Conservation (phyloP, 257 asterid species). For the Ilex asprella region DNA sequence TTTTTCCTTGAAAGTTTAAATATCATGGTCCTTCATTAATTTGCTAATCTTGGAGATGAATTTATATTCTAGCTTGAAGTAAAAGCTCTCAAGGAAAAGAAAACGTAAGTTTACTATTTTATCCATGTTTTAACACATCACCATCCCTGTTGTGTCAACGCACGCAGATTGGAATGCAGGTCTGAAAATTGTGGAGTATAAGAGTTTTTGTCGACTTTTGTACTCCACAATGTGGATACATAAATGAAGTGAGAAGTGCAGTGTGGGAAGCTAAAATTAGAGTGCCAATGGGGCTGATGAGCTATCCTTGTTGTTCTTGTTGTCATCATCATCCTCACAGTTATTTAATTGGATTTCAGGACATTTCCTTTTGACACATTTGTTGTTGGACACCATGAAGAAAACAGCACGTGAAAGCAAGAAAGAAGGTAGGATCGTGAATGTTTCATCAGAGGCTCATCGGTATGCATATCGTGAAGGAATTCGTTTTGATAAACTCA, state of each 20-base stretch:
- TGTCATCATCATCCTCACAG: neutral
- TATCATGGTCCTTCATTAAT: too few species aligned
- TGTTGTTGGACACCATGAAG: constrained; percentile 76
- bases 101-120: neutral
- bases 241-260: too few species aligned
- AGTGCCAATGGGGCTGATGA: neutral
- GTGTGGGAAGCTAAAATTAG: too few species aligned
- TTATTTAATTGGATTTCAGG: constrained; percentile 38
- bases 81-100: too few species aligned
- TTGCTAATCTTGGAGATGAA: too few species aligned
- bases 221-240: neutral
- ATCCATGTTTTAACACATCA: too few species aligned
- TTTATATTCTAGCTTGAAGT: too few species aligned
- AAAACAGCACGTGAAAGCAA: constrained; percentile 52
- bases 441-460: constrained; percentile 73
- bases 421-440: constrained; percentile 84
- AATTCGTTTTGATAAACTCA: constrained; percentile 55
- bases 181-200: too few species aligned
- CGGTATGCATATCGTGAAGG: constrained; percentile 48
- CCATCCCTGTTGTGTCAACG: too few species aligned
- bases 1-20: too few species aligned
- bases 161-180: too few species aligned
- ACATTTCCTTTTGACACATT: constrained; percentile 71
- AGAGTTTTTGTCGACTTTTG: too few species aligned
- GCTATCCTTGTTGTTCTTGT: neutral